phyloP scores from a whole-genome alignment of 2,329 filamentous ascomycete genomes.

The Rhynchosporium agropyri region DNA sequence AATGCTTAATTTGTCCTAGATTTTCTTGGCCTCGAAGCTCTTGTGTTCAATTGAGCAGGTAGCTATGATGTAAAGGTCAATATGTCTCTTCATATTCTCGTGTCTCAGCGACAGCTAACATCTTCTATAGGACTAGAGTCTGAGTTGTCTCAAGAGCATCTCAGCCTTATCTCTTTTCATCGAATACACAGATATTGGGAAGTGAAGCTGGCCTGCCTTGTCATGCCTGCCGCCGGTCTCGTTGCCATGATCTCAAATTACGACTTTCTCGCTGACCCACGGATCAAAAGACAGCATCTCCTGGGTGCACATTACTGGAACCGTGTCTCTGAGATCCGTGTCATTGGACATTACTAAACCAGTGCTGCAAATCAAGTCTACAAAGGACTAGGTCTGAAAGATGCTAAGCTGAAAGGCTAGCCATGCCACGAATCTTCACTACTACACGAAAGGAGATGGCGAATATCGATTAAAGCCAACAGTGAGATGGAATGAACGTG shows the following conservation, averaged over 20 bases:
- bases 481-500: constrained; percentile 39
- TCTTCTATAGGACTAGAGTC: constrained; percentile 34
- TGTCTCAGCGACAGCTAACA: constrained; percentile 7
- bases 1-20: constrained; percentile 42
- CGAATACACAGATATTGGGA: constrained; percentile 69
- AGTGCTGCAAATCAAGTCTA: constrained; percentile 35
- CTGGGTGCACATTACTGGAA: constrained; percentile 62
- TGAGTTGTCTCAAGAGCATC: constrained; percentile 33
- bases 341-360: constrained; percentile 51
- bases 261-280: constrained; percentile 61
- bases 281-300: constrained; percentile 67
- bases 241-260: constrained; percentile 60
- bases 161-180: constrained; percentile 36
- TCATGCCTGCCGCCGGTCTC: constrained; percentile 64
- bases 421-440: constrained; percentile 38
- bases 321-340: constrained; percentile 58
- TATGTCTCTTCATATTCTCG: background rate
- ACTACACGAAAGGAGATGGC: constrained; percentile 37
- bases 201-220: constrained; percentile 64
- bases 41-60: constrained; percentile 63
- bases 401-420: constrained; percentile 34
- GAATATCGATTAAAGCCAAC: constrained; percentile 37
- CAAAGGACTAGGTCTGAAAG: constrained; percentile 26
- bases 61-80: constrained; percentile 62
- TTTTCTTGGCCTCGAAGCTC: constrained; percentile 52